phyloP scores from a whole-genome alignment of 345 rosid genomes.

The Lenwebbia sp. region DNA sequence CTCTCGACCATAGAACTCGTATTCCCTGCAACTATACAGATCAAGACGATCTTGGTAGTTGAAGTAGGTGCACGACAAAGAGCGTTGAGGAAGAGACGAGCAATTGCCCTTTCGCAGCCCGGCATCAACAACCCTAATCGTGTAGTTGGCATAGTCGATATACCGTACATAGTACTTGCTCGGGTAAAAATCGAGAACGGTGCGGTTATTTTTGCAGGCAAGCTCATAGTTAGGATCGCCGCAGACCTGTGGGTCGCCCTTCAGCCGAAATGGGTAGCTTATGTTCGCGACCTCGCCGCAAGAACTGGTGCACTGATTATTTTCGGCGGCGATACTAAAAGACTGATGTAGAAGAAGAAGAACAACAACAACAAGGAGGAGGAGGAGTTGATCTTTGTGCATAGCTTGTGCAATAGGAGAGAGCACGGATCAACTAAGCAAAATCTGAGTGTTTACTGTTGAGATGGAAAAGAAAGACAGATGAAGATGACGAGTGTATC shows the following conservation, averaged over 20 bases:
- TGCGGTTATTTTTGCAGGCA: background rate
- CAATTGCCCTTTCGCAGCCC: background rate
- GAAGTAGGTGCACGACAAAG: background rate
- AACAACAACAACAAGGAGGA: too few relatives aligned
- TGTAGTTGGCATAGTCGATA: background rate
- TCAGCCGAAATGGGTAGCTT: background rate
- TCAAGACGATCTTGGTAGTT: too few relatives aligned
- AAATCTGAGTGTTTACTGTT: background rate
- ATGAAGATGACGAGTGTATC: too few relatives aligned
- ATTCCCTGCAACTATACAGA: rapidly evolving
- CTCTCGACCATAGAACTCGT: background rate
- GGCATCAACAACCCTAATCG: background rate
- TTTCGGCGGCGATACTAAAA: rapidly evolving
- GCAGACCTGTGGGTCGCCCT: rapidly evolving
- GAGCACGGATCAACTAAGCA: background rate
- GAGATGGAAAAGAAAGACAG: background rate
- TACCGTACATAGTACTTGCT: background rate
- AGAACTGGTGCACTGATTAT: background rate
- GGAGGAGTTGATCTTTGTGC: background rate
- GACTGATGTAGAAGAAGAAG: background rate
- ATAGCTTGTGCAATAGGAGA: background rate
- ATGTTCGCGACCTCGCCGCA: background rate
- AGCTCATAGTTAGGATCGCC: background rate
- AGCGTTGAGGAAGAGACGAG: background rate
- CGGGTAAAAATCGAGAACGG: rapidly evolving